Percentiles rank a stretch among this genome's conserved stretches.
Evolutionary conservation across 371 early-diverging fungal species (phyloP).

Genomic region (Nosema muscidifuracis): DNA sequence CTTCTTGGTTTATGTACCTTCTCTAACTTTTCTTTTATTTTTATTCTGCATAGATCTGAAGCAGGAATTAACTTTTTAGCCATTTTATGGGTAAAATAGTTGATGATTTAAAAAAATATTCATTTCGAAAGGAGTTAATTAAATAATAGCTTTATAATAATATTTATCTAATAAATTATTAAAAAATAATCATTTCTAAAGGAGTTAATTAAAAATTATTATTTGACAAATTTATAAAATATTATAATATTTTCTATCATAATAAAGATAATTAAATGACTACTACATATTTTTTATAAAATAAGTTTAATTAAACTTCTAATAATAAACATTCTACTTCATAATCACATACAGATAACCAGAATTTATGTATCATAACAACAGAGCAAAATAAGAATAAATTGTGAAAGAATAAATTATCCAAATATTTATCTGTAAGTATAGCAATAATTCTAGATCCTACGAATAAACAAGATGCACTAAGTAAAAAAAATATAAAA

Average conservation of each 20-base stretch:
- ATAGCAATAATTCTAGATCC: slow-evolving; percentile 33
- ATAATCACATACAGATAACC: slow-evolving; percentile 55
- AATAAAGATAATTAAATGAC: background rate
- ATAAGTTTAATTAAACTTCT: slow-evolving; percentile 32
- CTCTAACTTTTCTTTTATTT: background rate
- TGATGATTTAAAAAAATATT: too few relatives aligned
- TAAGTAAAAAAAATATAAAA: slow-evolving; percentile 25
- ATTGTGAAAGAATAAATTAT: slow-evolving; percentile 50
- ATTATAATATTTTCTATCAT: too few relatives aligned
- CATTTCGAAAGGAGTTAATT: too few relatives aligned
- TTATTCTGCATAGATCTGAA: background rate
- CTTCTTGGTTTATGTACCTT: background rate
- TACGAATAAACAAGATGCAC: slow-evolving; percentile 20
- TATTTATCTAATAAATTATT: too few relatives aligned
- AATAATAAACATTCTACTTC: slow-evolving; percentile 53
- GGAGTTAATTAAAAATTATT: too few relatives aligned
- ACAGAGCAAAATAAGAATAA: slow-evolving; percentile 45
- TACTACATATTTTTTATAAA: too few relatives aligned
- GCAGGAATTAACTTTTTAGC: background rate
- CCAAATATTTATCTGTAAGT: slow-evolving; percentile 50
- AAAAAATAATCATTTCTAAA: too few relatives aligned
- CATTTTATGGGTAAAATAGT: too few relatives aligned
- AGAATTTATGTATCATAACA: slow-evolving; percentile 59
- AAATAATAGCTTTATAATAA: too few relatives aligned
- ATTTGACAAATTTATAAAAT: too few relatives aligned